Evolutionary conservation across 352 stramenopile species (phyloP), one percentile per base, ranked within the genome.

Genomic region (Phytophthora agathidicida): DNA sequence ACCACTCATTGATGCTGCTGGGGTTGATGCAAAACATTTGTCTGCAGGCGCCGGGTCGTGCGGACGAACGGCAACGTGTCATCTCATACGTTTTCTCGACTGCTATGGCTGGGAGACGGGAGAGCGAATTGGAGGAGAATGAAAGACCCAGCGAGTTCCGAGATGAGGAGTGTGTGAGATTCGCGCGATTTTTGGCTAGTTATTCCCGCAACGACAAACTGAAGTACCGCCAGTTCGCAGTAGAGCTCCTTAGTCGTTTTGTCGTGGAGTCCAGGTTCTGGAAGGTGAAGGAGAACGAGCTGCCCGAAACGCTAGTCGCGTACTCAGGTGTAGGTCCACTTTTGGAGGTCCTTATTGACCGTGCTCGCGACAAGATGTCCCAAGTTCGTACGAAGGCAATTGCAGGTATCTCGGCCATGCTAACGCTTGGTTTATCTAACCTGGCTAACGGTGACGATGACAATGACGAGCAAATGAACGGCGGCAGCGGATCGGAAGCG

Each of bases 331-430:
- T 91, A 3, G 67, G 68, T 0, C 77, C 86, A 8, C 47, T 94
- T 20, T 42, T 94, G 10, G 76, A 89, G 24, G 66, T 96, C 16
- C 51, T 96, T 2, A 77, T 90, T 24, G 77, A 93, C 23, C 77
- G 87, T 6, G 87, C 85, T 27, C 58, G 79, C 5, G 87, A 96
- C 59, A 90, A 90, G 44, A 84, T 91, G 24, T 93, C 86, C 4
- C 64, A 80, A 36, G 85, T 94, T 24, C 84, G 87, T 24, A 83
- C 85, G 0, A 96, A 94, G 43, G 84, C 87, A 9, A 89, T 96
- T 68, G 74, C 66, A 43, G 87, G 80, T 3, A 78, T 96, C 24
- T 91, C 87, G 9, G 57, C 77, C 0, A 74, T 84, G 35, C 49
- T 94, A 16, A 83, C 75, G 2, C 66, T 81, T 16, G 75, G 78